phyloP scores from a whole-genome alignment of 2,329 filamentous ascomycete genomes.

The Nannizziopsis barbatae region DNA sequence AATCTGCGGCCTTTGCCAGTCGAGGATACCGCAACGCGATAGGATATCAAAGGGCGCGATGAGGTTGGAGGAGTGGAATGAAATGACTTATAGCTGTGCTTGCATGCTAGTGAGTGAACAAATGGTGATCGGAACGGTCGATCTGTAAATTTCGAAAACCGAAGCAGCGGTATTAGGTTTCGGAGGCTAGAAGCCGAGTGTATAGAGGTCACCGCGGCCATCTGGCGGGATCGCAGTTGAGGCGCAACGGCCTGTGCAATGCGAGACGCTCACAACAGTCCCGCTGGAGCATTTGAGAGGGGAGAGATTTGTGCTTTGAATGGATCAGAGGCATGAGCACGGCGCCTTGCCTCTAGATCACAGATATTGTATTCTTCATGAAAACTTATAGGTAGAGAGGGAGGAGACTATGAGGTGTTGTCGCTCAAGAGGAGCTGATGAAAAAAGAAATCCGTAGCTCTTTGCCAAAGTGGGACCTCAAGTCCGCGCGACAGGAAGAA shows the following conservation, averaged over 20 bases:
- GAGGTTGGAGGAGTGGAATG: constrained; percentile 21
- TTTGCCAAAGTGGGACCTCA: no score
- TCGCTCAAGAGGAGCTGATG: no score
- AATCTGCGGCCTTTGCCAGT: constrained; percentile 60
- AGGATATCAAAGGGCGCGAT: constrained; percentile 42
- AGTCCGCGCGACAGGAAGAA: no score
- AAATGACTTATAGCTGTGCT: constrained; percentile 18
- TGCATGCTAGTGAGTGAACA: no score
- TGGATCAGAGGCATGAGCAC: constrained; percentile 12
- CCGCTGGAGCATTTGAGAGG: constrained; percentile 16
- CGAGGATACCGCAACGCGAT: constrained; percentile 63
- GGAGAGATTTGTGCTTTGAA: background rate
- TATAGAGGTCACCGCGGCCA: constrained; percentile 24
- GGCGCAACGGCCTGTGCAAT: constrained; percentile 16
- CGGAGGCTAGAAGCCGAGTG: constrained; percentile 24
- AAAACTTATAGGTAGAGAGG: background rate
- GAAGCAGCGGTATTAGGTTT: constrained; percentile 1
- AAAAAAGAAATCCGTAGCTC: no score
- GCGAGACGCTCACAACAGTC: constrained; percentile 17
- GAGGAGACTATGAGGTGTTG: background rate
- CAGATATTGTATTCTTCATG: constrained; percentile 3
- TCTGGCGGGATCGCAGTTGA: constrained; percentile 20
- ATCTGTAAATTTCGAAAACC: constrained; percentile 10
- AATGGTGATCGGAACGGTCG: constrained; percentile 11
- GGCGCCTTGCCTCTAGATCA: constrained; percentile 8